Conservation (phyloP, 129 eudicot genomes). For the Chrysanthemum seticuspe region DNA sequence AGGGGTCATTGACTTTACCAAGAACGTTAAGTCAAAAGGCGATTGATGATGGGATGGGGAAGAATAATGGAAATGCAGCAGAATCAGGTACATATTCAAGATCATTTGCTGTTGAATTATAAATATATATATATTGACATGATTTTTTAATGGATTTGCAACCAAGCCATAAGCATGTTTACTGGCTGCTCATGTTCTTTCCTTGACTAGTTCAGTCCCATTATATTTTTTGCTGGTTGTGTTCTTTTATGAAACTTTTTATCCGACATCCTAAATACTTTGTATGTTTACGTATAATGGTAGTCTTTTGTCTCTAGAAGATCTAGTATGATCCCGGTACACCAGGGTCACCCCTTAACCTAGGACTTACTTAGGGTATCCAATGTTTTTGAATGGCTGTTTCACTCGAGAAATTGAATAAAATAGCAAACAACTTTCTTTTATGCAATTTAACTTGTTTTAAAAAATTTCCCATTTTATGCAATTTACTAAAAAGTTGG, state of each 20-base stretch:
- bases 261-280: neutral
- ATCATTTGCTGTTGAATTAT: neutral
- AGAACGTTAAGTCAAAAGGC: conserved; percentile 80
- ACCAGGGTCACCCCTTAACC: neutral
- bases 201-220: neutral
- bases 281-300: too few relatives aligned
- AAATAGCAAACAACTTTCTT: neutral
- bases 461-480: too few relatives aligned
- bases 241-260: neutral
- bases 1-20: conserved; percentile 87
- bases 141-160: neutral
- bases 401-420: neutral
- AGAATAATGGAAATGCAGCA: conserved; percentile 83
- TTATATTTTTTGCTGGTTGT: neutral
- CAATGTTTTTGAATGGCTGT: neutral
- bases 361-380: neutral
- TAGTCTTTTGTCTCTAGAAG: too few relatives aligned
- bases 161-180: neutral
- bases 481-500: too few relatives aligned
- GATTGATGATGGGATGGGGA: conserved; percentile 83
- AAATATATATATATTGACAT: too few relatives aligned
- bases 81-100: conserved; percentile 61
- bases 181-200: neutral
- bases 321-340: neutral
- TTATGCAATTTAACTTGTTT: neutral